phyloP scores from a whole-genome alignment of 139 green algal species.

The Chlamydomonas sphaeroides region DNA sequence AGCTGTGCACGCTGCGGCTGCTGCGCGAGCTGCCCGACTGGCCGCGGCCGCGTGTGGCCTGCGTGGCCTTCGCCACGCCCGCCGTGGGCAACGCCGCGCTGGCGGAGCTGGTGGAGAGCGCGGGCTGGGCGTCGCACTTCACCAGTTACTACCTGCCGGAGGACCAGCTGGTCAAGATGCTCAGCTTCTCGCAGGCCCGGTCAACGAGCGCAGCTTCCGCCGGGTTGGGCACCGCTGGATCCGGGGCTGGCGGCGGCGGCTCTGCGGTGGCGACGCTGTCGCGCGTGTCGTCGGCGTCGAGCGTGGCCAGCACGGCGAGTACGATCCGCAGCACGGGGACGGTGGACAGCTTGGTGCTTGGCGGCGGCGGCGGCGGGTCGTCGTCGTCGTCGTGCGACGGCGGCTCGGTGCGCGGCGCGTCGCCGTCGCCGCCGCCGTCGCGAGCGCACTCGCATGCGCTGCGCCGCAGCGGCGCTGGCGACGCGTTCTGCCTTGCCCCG shows the following conservation, averaged over 20 bases:
- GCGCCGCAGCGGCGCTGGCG: too few relatives aligned
- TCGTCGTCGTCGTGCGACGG: too few relatives aligned
- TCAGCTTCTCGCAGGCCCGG: slow-evolving; percentile 29
- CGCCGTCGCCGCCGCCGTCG: too few relatives aligned
- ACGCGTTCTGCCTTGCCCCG: too few relatives aligned
- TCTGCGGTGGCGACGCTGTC: not conserved
- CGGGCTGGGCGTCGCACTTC: slow-evolving; percentile 67
- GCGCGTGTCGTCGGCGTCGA: not conserved
- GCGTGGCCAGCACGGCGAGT: not conserved
- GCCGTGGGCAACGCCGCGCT: slow-evolving; percentile 79
- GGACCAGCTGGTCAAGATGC: slow-evolving; percentile 58
- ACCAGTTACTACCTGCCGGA: slow-evolving; percentile 74
- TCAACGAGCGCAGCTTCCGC: too few relatives aligned
- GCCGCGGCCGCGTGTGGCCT: slow-evolving; percentile 50
- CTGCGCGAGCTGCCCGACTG: slow-evolving; percentile 53
- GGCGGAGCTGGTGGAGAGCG: slow-evolving; percentile 62
- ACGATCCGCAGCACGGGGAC: not conserved
- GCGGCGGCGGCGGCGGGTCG: too few relatives aligned
- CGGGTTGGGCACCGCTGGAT: too few relatives aligned
- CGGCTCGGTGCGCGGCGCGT: too few relatives aligned
- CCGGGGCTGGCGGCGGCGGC: too few relatives aligned
- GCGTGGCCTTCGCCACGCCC: slow-evolving; percentile 77
- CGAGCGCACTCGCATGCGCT: too few relatives aligned
- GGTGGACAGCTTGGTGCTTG: not conserved
- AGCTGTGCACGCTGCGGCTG: slow-evolving; percentile 71